Evolutionary conservation across 495 filamentous ascomycete species (phyloP).

Genomic region (Aspergillus diversus): DNA sequence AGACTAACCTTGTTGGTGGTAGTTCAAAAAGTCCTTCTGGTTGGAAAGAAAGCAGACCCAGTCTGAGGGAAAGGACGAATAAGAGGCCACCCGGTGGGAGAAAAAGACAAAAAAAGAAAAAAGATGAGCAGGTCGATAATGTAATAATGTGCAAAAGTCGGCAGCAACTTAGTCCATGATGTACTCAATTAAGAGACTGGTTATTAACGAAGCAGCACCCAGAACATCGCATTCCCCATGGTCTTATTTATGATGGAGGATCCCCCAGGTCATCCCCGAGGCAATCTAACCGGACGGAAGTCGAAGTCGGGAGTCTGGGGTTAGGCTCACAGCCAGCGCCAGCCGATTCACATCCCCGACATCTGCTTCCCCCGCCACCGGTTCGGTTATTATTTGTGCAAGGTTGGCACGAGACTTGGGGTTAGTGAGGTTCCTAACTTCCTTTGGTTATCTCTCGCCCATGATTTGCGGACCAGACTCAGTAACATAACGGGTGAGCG

Average conservation of each 20-base stretch:
- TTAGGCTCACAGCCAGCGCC: conserved; percentile 8
- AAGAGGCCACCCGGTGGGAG: background rate
- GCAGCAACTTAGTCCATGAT: conserved; percentile 12
- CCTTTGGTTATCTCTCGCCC: background rate
- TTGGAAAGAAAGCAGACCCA: background rate
- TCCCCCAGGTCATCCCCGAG: conserved; percentile 33
- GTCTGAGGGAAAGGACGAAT: background rate
- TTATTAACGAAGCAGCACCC: background rate
- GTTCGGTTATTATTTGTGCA: conserved; percentile 18
- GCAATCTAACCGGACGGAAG: conserved; percentile 31
- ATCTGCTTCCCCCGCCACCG: conserved; percentile 1
- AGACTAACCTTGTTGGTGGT: background rate
- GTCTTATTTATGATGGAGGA: conserved; percentile 21
- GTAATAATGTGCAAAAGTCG: background rate
- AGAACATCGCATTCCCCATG: background rate
- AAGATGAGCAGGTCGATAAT: background rate
- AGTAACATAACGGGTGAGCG: background rate
- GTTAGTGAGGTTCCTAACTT: background rate
- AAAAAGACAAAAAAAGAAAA: conserved; percentile 6
- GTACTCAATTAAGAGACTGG: conserved; percentile 1
- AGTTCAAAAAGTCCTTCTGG: background rate
- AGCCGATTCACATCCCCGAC: conserved; percentile 29
- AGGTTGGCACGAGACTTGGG: background rate
- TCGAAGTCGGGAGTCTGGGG: conserved; percentile 39
- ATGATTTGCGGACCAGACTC: conserved; percentile 8